Evolutionary conservation across 2,329 filamentous ascomycete genomes (phyloP).

Genomic region (Allantophomopsis cytisporea): DNA sequence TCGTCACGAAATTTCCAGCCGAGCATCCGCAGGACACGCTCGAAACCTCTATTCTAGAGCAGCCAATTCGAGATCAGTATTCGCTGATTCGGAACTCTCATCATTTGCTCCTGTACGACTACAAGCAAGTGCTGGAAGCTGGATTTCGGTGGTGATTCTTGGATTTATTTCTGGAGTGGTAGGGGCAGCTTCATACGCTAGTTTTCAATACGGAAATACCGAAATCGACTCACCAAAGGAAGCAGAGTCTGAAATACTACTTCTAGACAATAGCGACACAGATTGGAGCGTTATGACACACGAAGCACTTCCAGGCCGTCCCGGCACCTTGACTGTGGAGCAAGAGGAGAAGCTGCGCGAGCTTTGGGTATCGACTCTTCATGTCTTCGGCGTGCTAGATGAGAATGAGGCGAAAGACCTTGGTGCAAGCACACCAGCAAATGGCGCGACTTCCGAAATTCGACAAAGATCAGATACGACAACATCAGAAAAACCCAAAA

Average conservation of each 20-base stretch:
- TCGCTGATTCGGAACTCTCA: too few species aligned
- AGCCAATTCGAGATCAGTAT: too few species aligned
- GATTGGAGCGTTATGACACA: conserved; percentile 22
- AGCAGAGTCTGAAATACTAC: too few species aligned
- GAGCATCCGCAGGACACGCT: too few species aligned
- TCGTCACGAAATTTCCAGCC: too few species aligned
- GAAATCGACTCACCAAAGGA: neutral
- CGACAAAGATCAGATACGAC: conserved; percentile 8
- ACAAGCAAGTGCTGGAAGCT: neutral
- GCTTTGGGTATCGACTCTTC: conserved; percentile 67
- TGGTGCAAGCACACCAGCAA: conserved; percentile 5
- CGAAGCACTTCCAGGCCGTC: conserved; percentile 50
- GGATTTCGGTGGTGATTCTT: neutral
- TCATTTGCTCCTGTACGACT: too few species aligned
- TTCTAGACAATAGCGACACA: neutral
- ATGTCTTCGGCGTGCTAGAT: conserved; percentile 54
- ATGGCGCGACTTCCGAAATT: conserved; percentile 9
- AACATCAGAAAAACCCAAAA: conserved; percentile 49
- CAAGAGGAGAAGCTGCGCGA: conserved; percentile 81
- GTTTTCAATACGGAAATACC: neutral
- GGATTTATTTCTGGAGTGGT: neutral
- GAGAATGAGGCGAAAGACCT: conserved; percentile 17
- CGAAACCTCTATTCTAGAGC: too few species aligned
- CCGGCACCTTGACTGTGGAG: conserved; percentile 78
- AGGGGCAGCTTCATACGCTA: neutral